Conservation (phyloP, 2,329 filamentous ascomycete species). For the Nemania diffusa region DNA sequence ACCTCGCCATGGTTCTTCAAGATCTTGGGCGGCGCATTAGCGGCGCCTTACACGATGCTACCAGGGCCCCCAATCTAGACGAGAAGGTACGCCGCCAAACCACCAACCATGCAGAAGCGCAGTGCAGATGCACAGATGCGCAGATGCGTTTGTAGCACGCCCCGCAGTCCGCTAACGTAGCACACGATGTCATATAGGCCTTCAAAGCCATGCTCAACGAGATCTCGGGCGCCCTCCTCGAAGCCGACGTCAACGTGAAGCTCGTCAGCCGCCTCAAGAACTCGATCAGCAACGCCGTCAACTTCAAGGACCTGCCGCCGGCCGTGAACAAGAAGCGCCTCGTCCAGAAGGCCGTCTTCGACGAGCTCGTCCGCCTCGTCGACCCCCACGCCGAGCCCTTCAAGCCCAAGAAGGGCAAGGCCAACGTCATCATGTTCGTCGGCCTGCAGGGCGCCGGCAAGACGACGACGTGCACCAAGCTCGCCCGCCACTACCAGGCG, state of each 20-base stretch:
- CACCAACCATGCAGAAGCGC: not conserved
- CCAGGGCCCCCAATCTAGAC: slow-evolving; percentile 90
- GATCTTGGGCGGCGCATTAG: slow-evolving; percentile 99
- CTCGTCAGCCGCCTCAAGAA: slow-evolving; percentile 92
- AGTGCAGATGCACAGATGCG: not conserved
- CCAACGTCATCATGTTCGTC: slow-evolving; percentile 99
- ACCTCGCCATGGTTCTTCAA: slow-evolving; percentile 87
- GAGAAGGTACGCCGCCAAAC: slow-evolving; percentile 76
- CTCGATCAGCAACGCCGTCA: slow-evolving; percentile 89
- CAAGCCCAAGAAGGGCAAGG: slow-evolving; percentile 94
- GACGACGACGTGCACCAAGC: slow-evolving; percentile 97
- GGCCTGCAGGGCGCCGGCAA: slow-evolving; percentile 97
- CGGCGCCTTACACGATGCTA: slow-evolving; percentile 92
- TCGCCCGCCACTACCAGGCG: slow-evolving; percentile 93
- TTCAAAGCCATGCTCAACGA: slow-evolving; percentile 99
- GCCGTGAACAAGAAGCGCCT: slow-evolving; percentile 98
- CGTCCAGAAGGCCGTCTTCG: slow-evolving; percentile 97
- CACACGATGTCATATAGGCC: slow-evolving; percentile 63
- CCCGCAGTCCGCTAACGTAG: slow-evolving; percentile 50
- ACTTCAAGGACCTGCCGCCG: slow-evolving; percentile 91
- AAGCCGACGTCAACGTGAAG: slow-evolving; percentile 96
- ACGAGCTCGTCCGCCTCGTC: slow-evolving; percentile 94
- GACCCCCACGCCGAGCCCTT: slow-evolving; percentile 95
- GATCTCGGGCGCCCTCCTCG: slow-evolving; percentile 93
- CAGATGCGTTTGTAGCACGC: no score